These are phyloP conservation scores for Hericium erinaceus DNA, from an alignment of 768 basidiomycete species.

Conservation along the genomic window DNA sequence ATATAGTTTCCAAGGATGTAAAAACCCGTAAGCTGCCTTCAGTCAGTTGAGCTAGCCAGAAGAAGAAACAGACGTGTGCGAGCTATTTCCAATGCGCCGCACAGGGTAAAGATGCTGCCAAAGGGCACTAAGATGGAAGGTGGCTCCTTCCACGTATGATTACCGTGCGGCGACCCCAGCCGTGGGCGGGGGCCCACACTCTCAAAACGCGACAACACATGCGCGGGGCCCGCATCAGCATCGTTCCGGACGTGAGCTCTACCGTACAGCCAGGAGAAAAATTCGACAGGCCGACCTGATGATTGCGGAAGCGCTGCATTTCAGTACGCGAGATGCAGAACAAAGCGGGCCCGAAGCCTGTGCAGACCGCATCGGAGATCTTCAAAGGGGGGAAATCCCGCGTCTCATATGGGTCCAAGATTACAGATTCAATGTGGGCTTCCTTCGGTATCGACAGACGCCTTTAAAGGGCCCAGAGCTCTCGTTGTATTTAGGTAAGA, in stretches of 20 bases:
- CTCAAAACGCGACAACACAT: neutral
- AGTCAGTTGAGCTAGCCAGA: neutral
- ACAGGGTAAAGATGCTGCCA: neutral
- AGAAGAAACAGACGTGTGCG: neutral
- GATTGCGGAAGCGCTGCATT: neutral
- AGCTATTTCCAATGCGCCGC: neutral
- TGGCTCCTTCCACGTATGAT: neutral
- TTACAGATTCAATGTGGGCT: conserved; percentile 6
- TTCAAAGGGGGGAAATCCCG: neutral
- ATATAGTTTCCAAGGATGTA: neutral
- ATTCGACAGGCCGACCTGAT: neutral
- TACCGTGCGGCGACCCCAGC: neutral
- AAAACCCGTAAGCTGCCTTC: neutral
- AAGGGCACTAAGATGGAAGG: neutral
- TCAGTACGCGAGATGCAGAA: neutral
- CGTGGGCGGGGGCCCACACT: neutral
- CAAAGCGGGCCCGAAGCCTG: neutral
- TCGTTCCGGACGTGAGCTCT: neutral
- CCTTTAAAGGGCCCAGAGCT: conserved; percentile 12
- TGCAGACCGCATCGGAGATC: neutral
- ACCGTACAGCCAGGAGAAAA: too few relatives aligned
- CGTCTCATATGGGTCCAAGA: conserved; percentile 2
- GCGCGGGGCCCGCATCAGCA: neutral
- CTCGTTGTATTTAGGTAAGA: conserved; percentile 4
- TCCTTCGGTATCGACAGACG: conserved; percentile 5